These are phyloP conservation scores for Blastomyces silverae DNA, from an alignment of 2,329 filamentous ascomycete genomes.

Conservation along the genomic window DNA sequence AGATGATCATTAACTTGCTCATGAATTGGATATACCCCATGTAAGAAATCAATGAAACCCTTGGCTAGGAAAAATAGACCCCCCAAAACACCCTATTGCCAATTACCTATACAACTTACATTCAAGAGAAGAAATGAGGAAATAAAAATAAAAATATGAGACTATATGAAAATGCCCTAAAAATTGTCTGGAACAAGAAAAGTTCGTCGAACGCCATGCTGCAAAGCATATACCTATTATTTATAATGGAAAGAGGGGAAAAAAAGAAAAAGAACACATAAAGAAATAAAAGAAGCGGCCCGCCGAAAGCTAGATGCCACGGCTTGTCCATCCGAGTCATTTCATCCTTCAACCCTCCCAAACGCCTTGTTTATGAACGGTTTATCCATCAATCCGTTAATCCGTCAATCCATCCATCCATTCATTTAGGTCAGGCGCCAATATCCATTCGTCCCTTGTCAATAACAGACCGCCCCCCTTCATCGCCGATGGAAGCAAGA, in stretches of 20 bases:
- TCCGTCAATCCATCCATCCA: not conserved
- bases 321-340: not conserved
- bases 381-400: not conserved
- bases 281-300: not conserved
- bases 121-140: not conserved
- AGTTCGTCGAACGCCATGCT: constrained; percentile 1
- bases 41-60: not conserved
- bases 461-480: not conserved
- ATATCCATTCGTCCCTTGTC: constrained; percentile 13
- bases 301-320: not conserved
- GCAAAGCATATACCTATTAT: not conserved
- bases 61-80: not conserved
- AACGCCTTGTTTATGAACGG: not conserved
- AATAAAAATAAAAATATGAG: not conserved
- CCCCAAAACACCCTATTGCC: not conserved
- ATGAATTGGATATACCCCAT: not conserved
- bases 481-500: constrained; percentile 12
- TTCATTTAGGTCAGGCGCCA: not conserved
- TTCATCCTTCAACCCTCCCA: not conserved
- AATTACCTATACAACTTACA: not conserved
- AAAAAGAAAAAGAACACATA: not conserved
- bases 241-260: not conserved
- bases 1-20: not conserved
- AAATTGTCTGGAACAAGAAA: not conserved
- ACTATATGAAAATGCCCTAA: constrained; percentile 1